Evolutionary conservation across 352 stramenopile species (phyloP), one percentile per base, ranked within the genome.

Genomic region (Globisporangium nagaii): DNA sequence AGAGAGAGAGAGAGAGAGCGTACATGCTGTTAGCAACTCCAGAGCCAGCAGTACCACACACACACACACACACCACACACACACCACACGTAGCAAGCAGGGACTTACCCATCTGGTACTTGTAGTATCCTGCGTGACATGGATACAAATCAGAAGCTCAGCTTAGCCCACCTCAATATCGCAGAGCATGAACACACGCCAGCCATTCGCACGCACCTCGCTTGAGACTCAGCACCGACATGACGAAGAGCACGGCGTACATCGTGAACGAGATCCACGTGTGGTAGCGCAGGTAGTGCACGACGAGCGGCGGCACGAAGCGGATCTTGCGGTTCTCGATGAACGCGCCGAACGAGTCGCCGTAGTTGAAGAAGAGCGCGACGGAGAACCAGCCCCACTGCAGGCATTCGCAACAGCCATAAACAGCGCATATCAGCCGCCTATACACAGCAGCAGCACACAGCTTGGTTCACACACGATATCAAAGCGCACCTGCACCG

Each of bases 381-480:
- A 98, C 85, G 17, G 83, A 75, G 74, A 98, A 99, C 96, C 96
- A 99, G 62, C 93, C 84, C 96, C 96, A 99, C 73, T 50, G n/a
- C n/a, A 37, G 9, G 22, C 19, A 25, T 27, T 12, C 15, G 31
- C 45, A 24, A 43, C 8, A 31, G 8, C 19, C 20, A 15, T 24
- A 36, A 4, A 35, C 34, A 25, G n/a, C 20, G 15, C 47, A 19
- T 4, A n/a, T 55, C 24, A 46, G 35, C 19, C 28, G 10, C 42
- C 15, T 34, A 24, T 9, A 36, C 30, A 50, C 8, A 46, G 5
- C 15, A 36, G 2, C 20, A 19, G 3, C 22, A 20, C 35, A 43
- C 7, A 39, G 36, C 55, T 20, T 8, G 9, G 19, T 31, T 3
- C 25, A 34, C 42, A 48, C 12, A 13, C 13, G 22, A 20, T 34